Conservation (phyloP, 768 basidiomycete species). For the Infundibulicybe gibba region DNA sequence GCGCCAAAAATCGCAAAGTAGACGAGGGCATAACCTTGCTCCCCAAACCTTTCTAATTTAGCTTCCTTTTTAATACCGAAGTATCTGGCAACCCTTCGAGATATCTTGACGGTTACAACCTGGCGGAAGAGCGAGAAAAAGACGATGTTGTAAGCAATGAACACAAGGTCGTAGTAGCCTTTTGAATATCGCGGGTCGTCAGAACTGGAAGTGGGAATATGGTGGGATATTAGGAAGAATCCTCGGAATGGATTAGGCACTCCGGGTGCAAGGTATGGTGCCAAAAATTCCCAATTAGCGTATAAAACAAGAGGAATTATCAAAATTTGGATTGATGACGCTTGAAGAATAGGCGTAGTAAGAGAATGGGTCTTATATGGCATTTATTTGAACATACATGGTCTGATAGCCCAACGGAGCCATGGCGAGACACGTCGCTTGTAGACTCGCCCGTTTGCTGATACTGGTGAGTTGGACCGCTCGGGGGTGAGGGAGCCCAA, state of each 20-base stretch:
- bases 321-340: slow-evolving; percentile 64
- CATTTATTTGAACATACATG: slow-evolving; percentile 41
- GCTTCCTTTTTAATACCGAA: slow-evolving; percentile 63
- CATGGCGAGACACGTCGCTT: slow-evolving; percentile 29
- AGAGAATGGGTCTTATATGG: neutral
- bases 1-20: slow-evolving; percentile 73
- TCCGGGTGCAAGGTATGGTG: slow-evolving; percentile 39
- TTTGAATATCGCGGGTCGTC: slow-evolving; percentile 68
- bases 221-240: slow-evolving; percentile 70
- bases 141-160: slow-evolving; percentile 80
- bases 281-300: slow-evolving; percentile 57
- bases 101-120: slow-evolving; percentile 58
- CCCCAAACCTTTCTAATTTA: slow-evolving; percentile 84
- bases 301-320: slow-evolving; percentile 57
- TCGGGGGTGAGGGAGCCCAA: slow-evolving; percentile 32
- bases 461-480: slow-evolving; percentile 29
- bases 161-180: slow-evolving; percentile 69
- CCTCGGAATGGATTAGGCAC: slow-evolving; percentile 70
- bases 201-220: slow-evolving; percentile 43
- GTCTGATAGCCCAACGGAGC: slow-evolving; percentile 73
- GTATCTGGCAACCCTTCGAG: slow-evolving; percentile 61
- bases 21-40: slow-evolving; percentile 84
- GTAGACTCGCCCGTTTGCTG: slow-evolving; percentile 7
- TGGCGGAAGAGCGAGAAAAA: slow-evolving; percentile 91
- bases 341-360: slow-evolving; percentile 25